Evolutionary conservation across 257 asterid species (phyloP).

Genomic region (Euphrasia confusa): DNA sequence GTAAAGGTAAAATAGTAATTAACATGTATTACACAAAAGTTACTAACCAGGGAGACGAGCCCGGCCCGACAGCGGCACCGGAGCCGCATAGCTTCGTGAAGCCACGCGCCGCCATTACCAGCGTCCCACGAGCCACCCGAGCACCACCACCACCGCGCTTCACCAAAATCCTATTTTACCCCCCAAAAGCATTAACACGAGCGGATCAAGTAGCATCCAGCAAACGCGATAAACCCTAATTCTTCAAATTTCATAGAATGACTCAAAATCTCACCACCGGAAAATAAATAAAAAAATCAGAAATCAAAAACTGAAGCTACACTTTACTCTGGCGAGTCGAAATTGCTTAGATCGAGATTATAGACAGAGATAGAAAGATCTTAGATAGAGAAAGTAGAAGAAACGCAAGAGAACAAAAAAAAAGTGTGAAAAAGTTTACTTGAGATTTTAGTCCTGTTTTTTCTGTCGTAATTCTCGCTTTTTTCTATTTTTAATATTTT

Average conservation of each 20-base stretch:
- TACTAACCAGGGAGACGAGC: conserved; percentile 5
- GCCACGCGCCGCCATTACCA: conserved; percentile 56
- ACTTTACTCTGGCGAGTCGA: neutral
- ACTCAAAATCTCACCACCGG: neutral
- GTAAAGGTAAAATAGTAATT: too few relatives aligned
- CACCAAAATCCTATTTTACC: conserved; percentile 53
- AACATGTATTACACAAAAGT: too few relatives aligned
- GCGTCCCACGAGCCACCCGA: conserved; percentile 44
- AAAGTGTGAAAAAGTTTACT: conserved; percentile 7
- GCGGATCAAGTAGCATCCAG: conserved; percentile 31
- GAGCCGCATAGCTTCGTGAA: conserved; percentile 34
- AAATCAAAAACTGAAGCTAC: neutral
- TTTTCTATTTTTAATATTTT: neutral
- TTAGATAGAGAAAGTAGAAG: conserved; percentile 1
- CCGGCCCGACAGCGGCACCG: conserved; percentile 16
- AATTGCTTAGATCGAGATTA: conserved; percentile 25
- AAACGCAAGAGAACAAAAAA: neutral
- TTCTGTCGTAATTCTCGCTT: neutral
- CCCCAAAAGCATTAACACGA: conserved; percentile 61
- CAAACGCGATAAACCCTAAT: conserved; percentile 32
- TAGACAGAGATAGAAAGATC: conserved; percentile 8
- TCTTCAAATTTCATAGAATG: conserved; percentile 30
- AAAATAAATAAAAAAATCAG: too few relatives aligned
- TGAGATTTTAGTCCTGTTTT: neutral
- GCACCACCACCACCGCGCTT: conserved; percentile 39